phyloP scores from a whole-genome alignment of 2,329 filamentous ascomycete species.

The Dactylellina cionopaga region DNA sequence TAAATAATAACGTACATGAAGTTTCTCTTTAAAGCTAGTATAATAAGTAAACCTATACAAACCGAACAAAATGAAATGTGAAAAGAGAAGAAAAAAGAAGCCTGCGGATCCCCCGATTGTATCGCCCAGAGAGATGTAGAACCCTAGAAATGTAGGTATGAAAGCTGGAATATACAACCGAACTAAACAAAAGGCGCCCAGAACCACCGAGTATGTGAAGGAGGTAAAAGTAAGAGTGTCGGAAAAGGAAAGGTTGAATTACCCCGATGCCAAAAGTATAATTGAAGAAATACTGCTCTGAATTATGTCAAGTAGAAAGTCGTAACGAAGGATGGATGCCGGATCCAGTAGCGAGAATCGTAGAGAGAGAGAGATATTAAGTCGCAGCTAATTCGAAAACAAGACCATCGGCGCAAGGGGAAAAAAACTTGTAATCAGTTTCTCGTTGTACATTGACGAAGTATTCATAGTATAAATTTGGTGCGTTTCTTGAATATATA shows the following conservation, averaged over 20 bases:
- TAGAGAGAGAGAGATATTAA: conserved; percentile 28
- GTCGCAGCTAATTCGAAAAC: conserved; percentile 37
- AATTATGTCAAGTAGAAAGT: conserved; percentile 2
- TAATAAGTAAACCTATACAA: no score
- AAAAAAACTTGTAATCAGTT: conserved; percentile 38
- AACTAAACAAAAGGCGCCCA: not conserved
- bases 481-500: conserved; percentile 23
- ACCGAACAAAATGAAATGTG: not conserved
- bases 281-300: conserved; percentile 18
- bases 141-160: no score
- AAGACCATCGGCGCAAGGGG: no score
- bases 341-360: conserved; percentile 26
- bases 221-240: not conserved
- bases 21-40: not conserved
- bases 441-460: conserved; percentile 29
- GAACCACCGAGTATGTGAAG: not conserved
- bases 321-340: conserved; percentile 2
- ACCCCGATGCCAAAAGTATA: conserved; percentile 8
- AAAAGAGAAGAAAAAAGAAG: not conserved
- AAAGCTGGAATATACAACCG: not conserved
- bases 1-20: not conserved
- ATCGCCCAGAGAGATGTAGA: not conserved
- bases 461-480: conserved; percentile 6
- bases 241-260: not conserved
- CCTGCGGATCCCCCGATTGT: not conserved